Evolutionary conservation across 139 green algal species (phyloP), one percentile per base, ranked within the genome.

Genomic region (Nannochloris sp.): DNA sequence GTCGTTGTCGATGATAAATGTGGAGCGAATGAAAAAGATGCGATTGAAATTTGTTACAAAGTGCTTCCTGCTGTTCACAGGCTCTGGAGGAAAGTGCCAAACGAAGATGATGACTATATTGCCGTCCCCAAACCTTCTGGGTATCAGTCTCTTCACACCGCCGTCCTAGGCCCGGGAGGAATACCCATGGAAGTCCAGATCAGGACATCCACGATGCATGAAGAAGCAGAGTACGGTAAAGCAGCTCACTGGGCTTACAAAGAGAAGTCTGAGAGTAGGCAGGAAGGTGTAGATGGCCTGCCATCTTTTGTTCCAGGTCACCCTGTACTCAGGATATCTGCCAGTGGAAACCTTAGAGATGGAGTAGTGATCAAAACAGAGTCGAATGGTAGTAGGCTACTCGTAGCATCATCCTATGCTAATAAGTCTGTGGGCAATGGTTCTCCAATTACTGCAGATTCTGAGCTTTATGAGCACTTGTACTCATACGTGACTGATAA

Each of bases 241-340:
- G 87, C 89, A 3, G 84, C 87, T 2, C 89, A 96, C 76, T 96
- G 85, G 84, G 73, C 77, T 2, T 96, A 95, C 77, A 96, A 96
- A 67, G 87, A 91, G 56, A 13, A 26, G 28, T 36, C 64, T 9
- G 6, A 23, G 13, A 25, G 28, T 17, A 29, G 14, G 20, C 17
- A n/a, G 5, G 43, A 12, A 13, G 23, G 25, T 26, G 67, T 17
- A 13, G 55, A 17, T 33, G 45, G 31, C 9, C 20, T 29, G 6
- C 14, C 40, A 49, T 25, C 30, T 14, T 53, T 73, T 17, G 30
- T 49, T 58, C 23, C 69, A 4, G 71, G 66, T 8, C 77, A 83
- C 56, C 74, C 78, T 10, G 49, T 87, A 33, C 57, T 85, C 25
- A 61, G 68, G 20, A 81, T 81, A 30, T 45, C 6, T 59, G 31